Evolutionary conservation across 2,329 filamentous ascomycete genomes (phyloP), one percentile per base, ranked within the genome.

Genomic region (Penicillium hordei): DNA sequence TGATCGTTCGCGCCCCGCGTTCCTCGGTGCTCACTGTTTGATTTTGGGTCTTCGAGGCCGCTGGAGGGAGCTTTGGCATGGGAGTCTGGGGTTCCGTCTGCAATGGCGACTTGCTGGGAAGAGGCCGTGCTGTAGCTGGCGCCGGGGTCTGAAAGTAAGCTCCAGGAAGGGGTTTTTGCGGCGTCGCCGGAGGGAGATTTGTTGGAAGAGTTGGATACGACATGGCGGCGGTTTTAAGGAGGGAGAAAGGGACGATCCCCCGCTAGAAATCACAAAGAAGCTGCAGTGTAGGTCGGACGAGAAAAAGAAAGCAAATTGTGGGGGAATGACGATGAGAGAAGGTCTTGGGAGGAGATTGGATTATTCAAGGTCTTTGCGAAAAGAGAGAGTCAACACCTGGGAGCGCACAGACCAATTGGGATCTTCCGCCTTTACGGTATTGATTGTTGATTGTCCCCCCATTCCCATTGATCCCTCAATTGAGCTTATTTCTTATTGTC

Each of bases 1-100:
- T 96, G 73, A 99, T 88, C 21, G 89, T 93, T 63, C 82, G 83
- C 46, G 92, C 91, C 21, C 91, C 94, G 75, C 91, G 89, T 65
- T 90, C 84, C 59, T 96, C 83, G 0, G 90, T 89, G 44, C 85
- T 86, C 46, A 89, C 69, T n/a, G 76, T 72, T 59, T 82, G 80
- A 54, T 78, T 75, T 62, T 81, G 77, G 34, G 80, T 69, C 63
- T 78, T 76, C 29, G 73, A 68, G 21, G 78, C 67, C 36, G 69
- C 65, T 44, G 74, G 70, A 34, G 74, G 70, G 46, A 75, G 63
- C 62, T 70, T 75, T 34, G 72, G 69, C 55, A 75, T 68, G 45
- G 70, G 59, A 60, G 60, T 67, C 55, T 60, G 70, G n/a, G 63
- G 73, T 21, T 59, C 36, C 25, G 39, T 39, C 38, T 59, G 60